Conservation (phyloP, 78 protist species). For the Dictyostelium capitatum region DNA sequence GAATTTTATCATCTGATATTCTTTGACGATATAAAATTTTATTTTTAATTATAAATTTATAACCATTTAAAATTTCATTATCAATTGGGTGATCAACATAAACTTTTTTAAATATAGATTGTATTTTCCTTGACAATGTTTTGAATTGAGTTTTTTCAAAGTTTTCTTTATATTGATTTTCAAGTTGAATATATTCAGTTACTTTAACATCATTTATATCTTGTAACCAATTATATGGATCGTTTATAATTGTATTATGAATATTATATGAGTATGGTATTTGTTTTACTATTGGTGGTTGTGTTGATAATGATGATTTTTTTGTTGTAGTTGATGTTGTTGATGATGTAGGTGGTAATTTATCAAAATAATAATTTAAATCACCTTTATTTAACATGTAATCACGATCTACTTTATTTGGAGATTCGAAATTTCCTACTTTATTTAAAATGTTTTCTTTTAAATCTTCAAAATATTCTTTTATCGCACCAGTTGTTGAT, state of each 20-base stretch:
- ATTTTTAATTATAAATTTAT: background rate
- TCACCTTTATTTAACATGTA: background rate
- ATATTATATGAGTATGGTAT: background rate
- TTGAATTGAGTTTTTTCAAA: background rate
- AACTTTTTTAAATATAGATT: background rate
- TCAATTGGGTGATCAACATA: background rate
- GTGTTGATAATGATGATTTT: background rate
- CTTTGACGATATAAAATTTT: conserved; percentile 6
- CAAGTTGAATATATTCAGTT: background rate
- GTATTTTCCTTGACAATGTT: background rate
- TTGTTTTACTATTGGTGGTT: background rate
- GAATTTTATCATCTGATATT: background rate
- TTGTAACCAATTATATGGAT: conserved; percentile 10
- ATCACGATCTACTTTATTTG: background rate
- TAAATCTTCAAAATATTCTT: background rate
- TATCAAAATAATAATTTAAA: conserved; percentile 4
- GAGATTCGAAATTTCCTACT: background rate
- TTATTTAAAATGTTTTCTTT: background rate
- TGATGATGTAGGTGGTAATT: background rate
- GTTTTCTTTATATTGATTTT: background rate
- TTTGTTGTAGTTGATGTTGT: background rate
- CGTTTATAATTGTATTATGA: background rate
- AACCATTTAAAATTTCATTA: conserved; percentile 39
- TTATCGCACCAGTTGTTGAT: background rate
- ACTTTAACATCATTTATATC: background rate